Base-by-base conservation (phyloP, 176 grass and related monocot species). In the Oryza glumipatula region DNA sequence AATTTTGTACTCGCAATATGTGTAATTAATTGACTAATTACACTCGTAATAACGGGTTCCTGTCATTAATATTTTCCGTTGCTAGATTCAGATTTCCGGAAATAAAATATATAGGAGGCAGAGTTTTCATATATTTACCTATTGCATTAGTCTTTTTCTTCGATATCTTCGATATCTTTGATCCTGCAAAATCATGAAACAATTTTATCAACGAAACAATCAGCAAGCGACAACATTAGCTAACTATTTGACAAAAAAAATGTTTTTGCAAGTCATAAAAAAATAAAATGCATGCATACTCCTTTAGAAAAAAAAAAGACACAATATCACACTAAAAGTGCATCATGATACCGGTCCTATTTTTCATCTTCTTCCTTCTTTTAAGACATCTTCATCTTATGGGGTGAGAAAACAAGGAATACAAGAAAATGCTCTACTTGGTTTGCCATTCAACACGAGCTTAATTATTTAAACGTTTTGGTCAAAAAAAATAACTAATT, bases 121-220 rank as follows among this genome's bases (percentile, higher is more conserved):
- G 11, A 30, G 9, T 24, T 64, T 48, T 51, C 14, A 84, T 73
- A 70, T 28, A 49, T 43, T 76, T 86, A 90, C 88, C 88, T 73
- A 79, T 23, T 22, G 21, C 10, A 39, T 83, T 60, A 7, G 9
- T 1, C 3, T 0, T 74, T 48, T 61, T 73, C 2, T 1, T 58
- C 1, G 3, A 0, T 2, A 21, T 73, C 2, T 1, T 58, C 1
- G 3, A 0, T 2, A 21, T 63, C 39, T 73, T 88, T 1, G 8
- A 0, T 17, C 72, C 88, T 90, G 83, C 23, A 82, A 54, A 46
- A 73, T 45, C 24, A 65, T 5, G 24, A 74, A 72, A 61, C 22
- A 9, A 61, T 26, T 45, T 5, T 72, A 12, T 61, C 52, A 65
- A 17, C 21, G 33, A 0, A 19, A 19, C 19, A 32, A 58, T 9